Evolutionary conservation across 208 protist species (phyloP), one percentile per base, ranked within the genome.

Genomic region (Crithidia mellificae): DNA sequence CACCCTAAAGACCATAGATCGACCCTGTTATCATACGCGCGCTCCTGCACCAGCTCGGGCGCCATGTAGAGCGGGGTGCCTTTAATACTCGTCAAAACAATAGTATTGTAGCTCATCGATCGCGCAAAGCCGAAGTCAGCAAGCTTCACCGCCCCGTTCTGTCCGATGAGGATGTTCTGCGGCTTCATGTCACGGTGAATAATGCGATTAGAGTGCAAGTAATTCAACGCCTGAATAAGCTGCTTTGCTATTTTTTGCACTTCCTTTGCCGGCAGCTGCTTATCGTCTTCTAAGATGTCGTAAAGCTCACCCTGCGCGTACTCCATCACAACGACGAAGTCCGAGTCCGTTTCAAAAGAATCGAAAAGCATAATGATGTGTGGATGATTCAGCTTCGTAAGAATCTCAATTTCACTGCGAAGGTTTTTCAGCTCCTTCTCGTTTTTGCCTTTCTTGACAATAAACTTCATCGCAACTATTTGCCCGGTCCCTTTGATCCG

Each of bases 71-170:
- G 87, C 25, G 96, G 96, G 30, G 95, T 97, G 17, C 93, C 95
- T 63, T 98, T 98, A 67, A 99, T 97, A 59, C 93, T 98, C 0
- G 96, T 98, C 12, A 99, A 78, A 24, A 98, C 89, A 43, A 98
- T 92, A 2, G 95, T 98, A 67, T 98, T 97, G 72, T 86, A 90
- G 39, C 92, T 97, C 90, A 99, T 98, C 2, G 93, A 85, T 17
- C 97, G 85, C 6, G 98, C 97, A 87, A 99, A 99, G 7, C 98
- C 98, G 89, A 99, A 99, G 85, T 99, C 98, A 53, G 94, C 98
- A 8, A 99, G 78, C 59, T 99, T 99, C n/a, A 99, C 87, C 5
- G 83, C 71, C 2, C 95, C 95, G 63, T 97, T 89, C n/a, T 91
- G 78, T 1, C 91, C 94, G 58, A 99, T 93, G 19, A 99, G 81